These are phyloP conservation scores for Thelephora ganbajun DNA, from an alignment of 768 basidiomycete genomes.

Conservation along the genomic window DNA sequence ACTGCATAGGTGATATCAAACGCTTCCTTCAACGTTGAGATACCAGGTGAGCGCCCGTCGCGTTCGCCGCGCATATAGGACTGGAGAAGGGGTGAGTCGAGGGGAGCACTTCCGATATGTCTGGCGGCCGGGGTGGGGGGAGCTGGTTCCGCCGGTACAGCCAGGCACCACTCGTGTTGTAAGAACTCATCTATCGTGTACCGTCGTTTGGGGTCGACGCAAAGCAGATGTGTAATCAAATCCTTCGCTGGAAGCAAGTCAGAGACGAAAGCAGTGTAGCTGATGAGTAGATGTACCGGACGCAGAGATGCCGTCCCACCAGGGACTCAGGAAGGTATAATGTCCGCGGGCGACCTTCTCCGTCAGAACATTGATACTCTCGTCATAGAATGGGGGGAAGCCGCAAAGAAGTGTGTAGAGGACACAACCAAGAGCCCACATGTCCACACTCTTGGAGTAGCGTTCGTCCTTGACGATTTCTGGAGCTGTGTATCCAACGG, in stretches of 20 bases:
- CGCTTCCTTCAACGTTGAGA: constrained; percentile 90
- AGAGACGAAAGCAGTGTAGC: constrained; percentile 1
- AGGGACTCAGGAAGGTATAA: constrained; percentile 96
- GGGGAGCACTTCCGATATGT: constrained; percentile 28
- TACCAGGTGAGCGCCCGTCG: constrained; percentile 75
- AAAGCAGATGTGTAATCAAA: constrained; percentile 85
- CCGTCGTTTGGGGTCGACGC: constrained; percentile 88
- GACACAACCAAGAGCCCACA: constrained; percentile 99
- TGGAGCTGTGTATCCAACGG: constrained; percentile 97
- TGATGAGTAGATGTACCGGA: constrained; percentile 37
- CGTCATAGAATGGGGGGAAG: constrained; percentile 97
- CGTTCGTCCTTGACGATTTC: constrained; percentile 99
- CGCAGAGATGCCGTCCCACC: constrained; percentile 94
- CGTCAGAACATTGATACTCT: constrained; percentile 94
- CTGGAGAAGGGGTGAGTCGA: constrained; percentile 87
- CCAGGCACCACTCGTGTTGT: constrained; percentile 89
- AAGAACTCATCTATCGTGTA: constrained; percentile 98
- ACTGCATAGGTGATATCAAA: constrained; percentile 99
- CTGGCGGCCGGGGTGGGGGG: constrained; percentile 45
- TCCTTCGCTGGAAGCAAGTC: constrained; percentile 61
- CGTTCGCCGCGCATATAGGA: constrained; percentile 40
- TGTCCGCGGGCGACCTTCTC: constrained; percentile 97
- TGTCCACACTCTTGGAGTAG: constrained; percentile 93
- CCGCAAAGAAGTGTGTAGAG: constrained; percentile 96
- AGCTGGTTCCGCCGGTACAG: constrained; percentile 44